Conservation (phyloP, 148 eudicot species). For the Spergularia bocconei region DNA sequence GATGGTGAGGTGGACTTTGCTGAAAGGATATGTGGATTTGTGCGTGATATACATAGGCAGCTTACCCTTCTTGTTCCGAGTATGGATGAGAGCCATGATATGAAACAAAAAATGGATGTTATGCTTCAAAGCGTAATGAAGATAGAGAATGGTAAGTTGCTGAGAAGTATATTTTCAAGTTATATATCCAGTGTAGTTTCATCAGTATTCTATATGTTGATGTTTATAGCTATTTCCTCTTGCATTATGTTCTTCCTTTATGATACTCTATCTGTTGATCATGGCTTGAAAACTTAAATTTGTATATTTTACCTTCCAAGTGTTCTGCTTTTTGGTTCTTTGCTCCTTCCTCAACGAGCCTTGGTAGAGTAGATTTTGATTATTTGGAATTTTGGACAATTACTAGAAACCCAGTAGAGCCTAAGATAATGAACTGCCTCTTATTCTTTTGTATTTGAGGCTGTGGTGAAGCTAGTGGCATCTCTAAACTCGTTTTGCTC, state of each 20-base stretch:
- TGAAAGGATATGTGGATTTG: constrained; percentile 83
- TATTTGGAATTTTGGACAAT: background rate
- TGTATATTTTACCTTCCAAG: background rate
- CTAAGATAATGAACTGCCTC: background rate
- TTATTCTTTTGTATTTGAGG: background rate
- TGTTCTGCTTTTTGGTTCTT: background rate
- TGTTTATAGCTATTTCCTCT: background rate
- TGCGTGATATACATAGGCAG: constrained; percentile 77
- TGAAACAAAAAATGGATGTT: constrained; percentile 87
- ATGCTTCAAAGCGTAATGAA: constrained; percentile 98
- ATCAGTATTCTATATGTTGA: background rate
- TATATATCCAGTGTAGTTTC: background rate
- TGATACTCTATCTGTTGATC: background rate
- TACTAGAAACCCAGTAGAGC: background rate
- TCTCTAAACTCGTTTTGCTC: background rate
- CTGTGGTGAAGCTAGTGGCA: background rate
- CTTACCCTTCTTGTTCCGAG: constrained; percentile 66
- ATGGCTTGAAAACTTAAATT: background rate
- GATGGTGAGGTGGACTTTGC: constrained; percentile 93
- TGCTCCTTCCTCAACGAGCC: background rate
- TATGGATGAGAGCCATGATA: constrained; percentile 82
- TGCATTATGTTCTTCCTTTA: background rate
- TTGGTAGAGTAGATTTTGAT: background rate
- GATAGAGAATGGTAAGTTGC: constrained; percentile 89
- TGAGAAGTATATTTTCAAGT: constrained; percentile 1